A percentile compares a stretch with the other conserved stretches of the same genome.
Conservation (phyloP, 2,329 filamentous ascomycete genomes). For the Fusarium mexicanum region DNA sequence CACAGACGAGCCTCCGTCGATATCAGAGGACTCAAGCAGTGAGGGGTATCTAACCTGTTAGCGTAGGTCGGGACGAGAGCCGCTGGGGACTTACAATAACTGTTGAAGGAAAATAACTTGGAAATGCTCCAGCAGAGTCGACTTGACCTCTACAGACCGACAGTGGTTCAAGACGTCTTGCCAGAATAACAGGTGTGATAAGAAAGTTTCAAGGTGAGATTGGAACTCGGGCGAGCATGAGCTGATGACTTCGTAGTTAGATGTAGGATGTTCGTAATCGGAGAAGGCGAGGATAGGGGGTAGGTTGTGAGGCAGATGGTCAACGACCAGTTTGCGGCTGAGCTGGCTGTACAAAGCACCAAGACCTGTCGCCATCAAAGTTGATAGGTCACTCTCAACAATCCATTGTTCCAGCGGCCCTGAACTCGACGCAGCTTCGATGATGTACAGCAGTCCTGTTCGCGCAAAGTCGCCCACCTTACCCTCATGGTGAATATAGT, state of each 20-base stretch:
- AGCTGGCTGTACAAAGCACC: slow-evolving; percentile 77
- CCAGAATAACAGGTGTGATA: slow-evolving; percentile 97
- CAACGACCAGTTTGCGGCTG: slow-evolving; percentile 82
- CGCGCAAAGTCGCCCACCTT: slow-evolving; percentile 95
- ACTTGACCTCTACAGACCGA: slow-evolving; percentile 88
- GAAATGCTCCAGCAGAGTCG: slow-evolving; percentile 94
- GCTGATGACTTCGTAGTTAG: slow-evolving; percentile 76
- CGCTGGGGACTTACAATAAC: slow-evolving; percentile 72
- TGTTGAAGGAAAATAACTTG: slow-evolving; percentile 97
- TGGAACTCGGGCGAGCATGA: slow-evolving; percentile 80
- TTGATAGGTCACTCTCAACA: slow-evolving; percentile 94
- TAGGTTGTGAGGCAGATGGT: slow-evolving; percentile 77
- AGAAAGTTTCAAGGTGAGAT: slow-evolving; percentile 89
- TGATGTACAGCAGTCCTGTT: slow-evolving; percentile 93
- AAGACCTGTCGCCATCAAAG: slow-evolving; percentile 94
- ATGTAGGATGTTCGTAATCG: slow-evolving; percentile 81
- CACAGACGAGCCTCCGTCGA: slow-evolving; percentile 95
- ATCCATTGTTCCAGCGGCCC: slow-evolving; percentile 92
- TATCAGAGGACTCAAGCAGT: slow-evolving; percentile 93
- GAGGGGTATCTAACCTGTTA: slow-evolving; percentile 80
- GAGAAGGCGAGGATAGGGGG: slow-evolving; percentile 89
- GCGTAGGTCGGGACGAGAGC: not conserved
- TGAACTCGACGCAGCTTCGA: slow-evolving; percentile 89
- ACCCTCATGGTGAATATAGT: slow-evolving; percentile 96
- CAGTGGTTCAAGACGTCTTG: slow-evolving; percentile 98